Evolutionary conservation across 2,329 filamentous ascomycete genomes (phyloP).

Genomic region (Hypoxylon sp.): DNA sequence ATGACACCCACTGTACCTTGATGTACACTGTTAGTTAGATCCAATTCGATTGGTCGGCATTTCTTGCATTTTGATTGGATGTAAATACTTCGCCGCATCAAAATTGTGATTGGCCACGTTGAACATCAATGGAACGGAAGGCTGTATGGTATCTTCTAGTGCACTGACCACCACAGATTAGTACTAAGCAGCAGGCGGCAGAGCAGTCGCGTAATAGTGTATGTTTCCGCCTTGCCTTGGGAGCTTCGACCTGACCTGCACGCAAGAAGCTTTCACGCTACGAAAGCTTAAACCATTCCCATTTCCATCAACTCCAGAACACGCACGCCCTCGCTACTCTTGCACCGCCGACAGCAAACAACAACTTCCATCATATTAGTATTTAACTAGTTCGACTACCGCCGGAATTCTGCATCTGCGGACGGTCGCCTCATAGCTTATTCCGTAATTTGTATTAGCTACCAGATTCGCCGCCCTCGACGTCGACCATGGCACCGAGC

Average conservation of each 20-base stretch:
- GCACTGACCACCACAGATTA: conserved; percentile 44
- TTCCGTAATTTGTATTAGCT: conserved; percentile 34
- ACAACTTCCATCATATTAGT: conserved; percentile 9
- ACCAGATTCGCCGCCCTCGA: conserved; percentile 44
- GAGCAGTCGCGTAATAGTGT: conserved; percentile 52
- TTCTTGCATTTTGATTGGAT: conserved; percentile 22
- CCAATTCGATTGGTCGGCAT: conserved; percentile 11
- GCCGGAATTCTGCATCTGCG: conserved; percentile 19
- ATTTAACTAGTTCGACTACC: conserved; percentile 15
- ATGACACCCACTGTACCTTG: too few species aligned
- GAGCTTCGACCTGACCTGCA: conserved; percentile 38
- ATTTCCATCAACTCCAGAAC: conserved; percentile 18
- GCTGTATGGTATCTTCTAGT: conserved; percentile 26
- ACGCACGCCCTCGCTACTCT: conserved; percentile 8
- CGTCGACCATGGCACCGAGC: conserved; percentile 87
- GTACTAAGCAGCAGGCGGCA: conserved; percentile 51
- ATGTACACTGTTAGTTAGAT: conserved; percentile 4
- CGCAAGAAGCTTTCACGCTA: conserved; percentile 32
- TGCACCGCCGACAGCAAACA: neutral
- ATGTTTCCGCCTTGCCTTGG: conserved; percentile 44
- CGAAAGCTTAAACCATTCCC: conserved; percentile 29
- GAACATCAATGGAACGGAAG: conserved; percentile 35
- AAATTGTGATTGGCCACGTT: conserved; percentile 28
- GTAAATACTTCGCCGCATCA: conserved; percentile 11
- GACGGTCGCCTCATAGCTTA: conserved; percentile 44